Evolutionary conservation across 345 rosid species (phyloP).

Genomic region (Sapria himalayana): DNA sequence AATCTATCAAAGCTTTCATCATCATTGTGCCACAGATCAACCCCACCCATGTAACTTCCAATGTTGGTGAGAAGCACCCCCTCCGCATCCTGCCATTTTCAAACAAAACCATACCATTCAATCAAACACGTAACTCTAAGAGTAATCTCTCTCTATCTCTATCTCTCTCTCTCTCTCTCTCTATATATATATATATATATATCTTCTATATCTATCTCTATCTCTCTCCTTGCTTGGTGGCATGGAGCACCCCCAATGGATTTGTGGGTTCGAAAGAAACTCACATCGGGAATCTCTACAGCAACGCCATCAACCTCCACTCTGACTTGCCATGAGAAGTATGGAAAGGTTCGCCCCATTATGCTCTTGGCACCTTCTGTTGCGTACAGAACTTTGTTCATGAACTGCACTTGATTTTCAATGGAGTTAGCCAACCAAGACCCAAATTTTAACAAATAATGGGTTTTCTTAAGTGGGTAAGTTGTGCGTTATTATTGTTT

Average conservation of each 20-base stretch:
- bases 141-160: too few relatives aligned
- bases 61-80: constrained; percentile 83
- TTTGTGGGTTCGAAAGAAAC: too few relatives aligned
- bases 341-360: constrained; percentile 77
- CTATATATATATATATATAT: too few relatives aligned
- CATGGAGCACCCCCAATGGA: too few relatives aligned
- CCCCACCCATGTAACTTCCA: constrained; percentile 95
- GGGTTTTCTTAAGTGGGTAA: too few relatives aligned
- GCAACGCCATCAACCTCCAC: constrained; percentile 76
- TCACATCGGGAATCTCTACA: constrained; percentile 80
- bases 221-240: too few relatives aligned
- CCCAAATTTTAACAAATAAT: too few relatives aligned
- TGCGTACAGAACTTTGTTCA: constrained; percentile 84
- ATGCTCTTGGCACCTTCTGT: constrained; percentile 84
- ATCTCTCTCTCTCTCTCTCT: too few relatives aligned
- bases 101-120: constrained; percentile 6
- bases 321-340: constrained; percentile 73
- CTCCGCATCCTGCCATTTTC: constrained; percentile 51
- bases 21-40: constrained; percentile 81
- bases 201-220: too few relatives aligned
- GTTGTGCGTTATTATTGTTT: too few relatives aligned
- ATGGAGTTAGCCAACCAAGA: constrained; percentile 8
- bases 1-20: constrained; percentile 66
- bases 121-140: too few relatives aligned
- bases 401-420: constrained; percentile 33